phyloP scores from a whole-genome alignment of 208 protist genomes.

The Chromosphaera perkinsii region DNA sequence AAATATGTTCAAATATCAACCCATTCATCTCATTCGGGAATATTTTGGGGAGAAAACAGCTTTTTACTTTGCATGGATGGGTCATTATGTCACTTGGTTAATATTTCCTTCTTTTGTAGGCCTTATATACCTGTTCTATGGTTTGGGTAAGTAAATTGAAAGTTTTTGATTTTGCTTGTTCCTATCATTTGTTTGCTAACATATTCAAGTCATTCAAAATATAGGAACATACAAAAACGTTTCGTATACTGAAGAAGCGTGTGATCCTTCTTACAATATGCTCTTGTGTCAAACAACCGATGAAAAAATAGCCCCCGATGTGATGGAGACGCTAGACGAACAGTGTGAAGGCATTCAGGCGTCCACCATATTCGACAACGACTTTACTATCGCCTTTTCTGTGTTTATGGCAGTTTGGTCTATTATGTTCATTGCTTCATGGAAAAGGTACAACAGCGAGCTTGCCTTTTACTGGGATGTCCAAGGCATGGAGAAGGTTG shows the following conservation, averaged over 20 bases:
- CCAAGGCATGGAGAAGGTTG: too few relatives aligned
- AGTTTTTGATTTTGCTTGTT: not conserved
- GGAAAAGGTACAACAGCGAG: not conserved
- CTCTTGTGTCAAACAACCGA: not conserved
- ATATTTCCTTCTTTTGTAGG: not conserved
- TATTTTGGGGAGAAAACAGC: not conserved
- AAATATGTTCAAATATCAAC: not conserved
- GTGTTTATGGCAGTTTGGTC: not conserved
- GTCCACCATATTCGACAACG: not conserved
- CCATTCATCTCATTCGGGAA: not conserved
- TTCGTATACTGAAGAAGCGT: too few relatives aligned
- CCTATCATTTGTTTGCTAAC: too few relatives aligned
- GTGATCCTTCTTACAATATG: not conserved
- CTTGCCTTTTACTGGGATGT: not conserved
- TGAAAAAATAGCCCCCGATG: not conserved
- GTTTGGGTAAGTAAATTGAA: not conserved
- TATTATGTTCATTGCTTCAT: not conserved
- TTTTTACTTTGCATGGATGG: conserved; percentile 1
- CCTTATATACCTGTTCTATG: not conserved
- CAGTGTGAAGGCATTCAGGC: not conserved
- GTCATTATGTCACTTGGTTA: not conserved
- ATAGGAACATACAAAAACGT: too few relatives aligned
- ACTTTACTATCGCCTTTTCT: not conserved
- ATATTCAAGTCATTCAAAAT: too few relatives aligned
- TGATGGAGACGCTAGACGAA: not conserved